phyloP scores from a whole-genome alignment of 2,329 filamentous ascomycete species.

The Claviceps purpurea region DNA sequence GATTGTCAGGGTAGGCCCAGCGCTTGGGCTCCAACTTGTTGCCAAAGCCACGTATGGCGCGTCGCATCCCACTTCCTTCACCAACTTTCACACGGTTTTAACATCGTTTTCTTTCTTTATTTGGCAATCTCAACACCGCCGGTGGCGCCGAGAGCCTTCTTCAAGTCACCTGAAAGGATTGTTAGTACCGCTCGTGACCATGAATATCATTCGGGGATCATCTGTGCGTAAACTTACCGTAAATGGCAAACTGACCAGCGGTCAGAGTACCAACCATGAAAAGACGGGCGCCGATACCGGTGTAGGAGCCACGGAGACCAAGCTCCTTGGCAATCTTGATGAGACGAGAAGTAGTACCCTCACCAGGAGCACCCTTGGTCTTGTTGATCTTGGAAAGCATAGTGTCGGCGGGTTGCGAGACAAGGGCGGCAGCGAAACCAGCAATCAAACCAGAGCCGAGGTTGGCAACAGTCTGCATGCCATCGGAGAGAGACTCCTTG shows the following conservation, averaged over 20 bases:
- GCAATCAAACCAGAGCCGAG: constrained; percentile 41
- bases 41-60: not conserved
- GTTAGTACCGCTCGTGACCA: not conserved
- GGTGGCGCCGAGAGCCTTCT: constrained; percentile 39
- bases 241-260: constrained; percentile 79
- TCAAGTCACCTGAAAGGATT: constrained; percentile 35
- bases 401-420: constrained; percentile 84
- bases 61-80: not conserved
- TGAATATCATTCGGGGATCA: not conserved
- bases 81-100: not conserved
- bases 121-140: constrained; percentile 14
- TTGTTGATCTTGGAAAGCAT: constrained; percentile 97
- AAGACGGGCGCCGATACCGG: constrained; percentile 63
- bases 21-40: constrained; percentile 8
- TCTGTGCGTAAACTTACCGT: constrained; percentile 28
- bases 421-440: constrained; percentile 72
- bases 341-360: constrained; percentile 66
- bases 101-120: constrained; percentile 5
- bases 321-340: constrained; percentile 85
- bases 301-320: constrained; percentile 63
- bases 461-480: constrained; percentile 68
- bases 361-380: constrained; percentile 75
- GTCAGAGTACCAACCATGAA: constrained; percentile 57
- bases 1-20: constrained; percentile 5
- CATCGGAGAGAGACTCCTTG: constrained; percentile 55